Base-by-base conservation (phyloP, 1,139 yeast genomes). In the Geotrichum aggregatum region DNA sequence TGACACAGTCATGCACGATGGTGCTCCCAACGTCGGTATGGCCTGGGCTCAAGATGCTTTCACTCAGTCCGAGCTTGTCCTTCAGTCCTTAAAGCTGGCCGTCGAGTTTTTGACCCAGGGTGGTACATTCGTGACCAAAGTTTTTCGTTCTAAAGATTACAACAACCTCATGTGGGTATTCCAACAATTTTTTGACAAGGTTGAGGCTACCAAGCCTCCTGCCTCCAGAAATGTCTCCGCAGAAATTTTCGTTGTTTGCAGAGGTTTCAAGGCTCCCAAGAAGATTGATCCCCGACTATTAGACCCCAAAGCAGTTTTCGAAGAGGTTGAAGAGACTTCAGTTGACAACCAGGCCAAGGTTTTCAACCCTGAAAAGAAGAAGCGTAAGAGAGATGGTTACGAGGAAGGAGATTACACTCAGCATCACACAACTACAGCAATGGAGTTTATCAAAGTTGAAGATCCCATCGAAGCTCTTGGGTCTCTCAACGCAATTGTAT, bases 11-110 rank as follows among this genome's bases (percentile, higher is more conserved):
- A 74, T 94, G 66, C 98, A 92, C 72, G 99, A 92, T 78, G 99
- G 99, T 83, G 99, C 99, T 26, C 99, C 99, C 26, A 94, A 92
- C 66, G 98, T 92, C 61, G 98, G 98, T 83, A 77, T 91, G 65
- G 96, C 96, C 22, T 94, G 98, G 98, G 92, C 87, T 30, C 98
- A 94, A 70, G 99, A 92, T 80, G 98, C 98, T 1, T 94, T 87
- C 72, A 88, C 98, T 1, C 99, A 92, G 73, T 88, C 97, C 19
- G 98, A 92, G 68, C 80, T 92, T 64, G 94, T 96, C 33, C 75
- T 92, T 61, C 96, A 89, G 73, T 95, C 98, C 33, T 76, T 94
- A 63, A 89, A 84, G 68, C 77, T 92, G 59, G 98, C 98, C 0
- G 96, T 84, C n/a, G 98, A 94, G 71, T 89, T 92, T 69, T 76